Evolutionary conservation across 805 yeast genomes (phyloP).

Genomic region (Pichia manshurica): DNA sequence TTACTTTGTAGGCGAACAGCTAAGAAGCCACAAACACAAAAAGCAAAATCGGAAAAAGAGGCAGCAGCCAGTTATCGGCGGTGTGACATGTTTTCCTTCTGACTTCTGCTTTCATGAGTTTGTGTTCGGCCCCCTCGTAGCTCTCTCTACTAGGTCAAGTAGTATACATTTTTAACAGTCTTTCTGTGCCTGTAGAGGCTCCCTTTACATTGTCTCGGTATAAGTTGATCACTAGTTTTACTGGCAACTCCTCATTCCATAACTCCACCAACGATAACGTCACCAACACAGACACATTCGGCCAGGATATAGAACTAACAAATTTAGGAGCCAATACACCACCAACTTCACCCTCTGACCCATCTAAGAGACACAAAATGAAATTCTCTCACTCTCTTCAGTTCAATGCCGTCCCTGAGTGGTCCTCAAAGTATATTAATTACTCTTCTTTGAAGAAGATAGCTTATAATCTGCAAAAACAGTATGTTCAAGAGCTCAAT

Average conservation of each 20-base stretch:
- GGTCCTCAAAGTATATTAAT: constrained; percentile 90
- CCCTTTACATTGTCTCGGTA: background rate
- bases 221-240: too few species aligned
- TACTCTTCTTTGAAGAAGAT: constrained; percentile 83
- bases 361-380: constrained; percentile 42
- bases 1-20: too few species aligned
- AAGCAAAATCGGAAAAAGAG: background rate
- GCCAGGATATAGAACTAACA: background rate
- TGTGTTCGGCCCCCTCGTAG: too few species aligned
- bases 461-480: constrained; percentile 77
- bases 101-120: too few species aligned
- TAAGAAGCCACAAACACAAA: background rate
- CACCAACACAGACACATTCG: background rate
- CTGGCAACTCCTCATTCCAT: background rate
- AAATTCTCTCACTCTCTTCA: constrained; percentile 93
- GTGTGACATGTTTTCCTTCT: too few species aligned
- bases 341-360: background rate
- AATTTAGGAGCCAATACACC: background rate
- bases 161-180: background rate
- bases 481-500: constrained; percentile 31
- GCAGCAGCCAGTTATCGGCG: too few species aligned
- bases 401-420: constrained; percentile 97
- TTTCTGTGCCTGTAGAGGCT: background rate
- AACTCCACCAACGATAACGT: background rate
- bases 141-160: too few species aligned